phyloP scores from a whole-genome alignment of 2,329 filamentous ascomycete species.

The Cladorrhinum sp. region DNA sequence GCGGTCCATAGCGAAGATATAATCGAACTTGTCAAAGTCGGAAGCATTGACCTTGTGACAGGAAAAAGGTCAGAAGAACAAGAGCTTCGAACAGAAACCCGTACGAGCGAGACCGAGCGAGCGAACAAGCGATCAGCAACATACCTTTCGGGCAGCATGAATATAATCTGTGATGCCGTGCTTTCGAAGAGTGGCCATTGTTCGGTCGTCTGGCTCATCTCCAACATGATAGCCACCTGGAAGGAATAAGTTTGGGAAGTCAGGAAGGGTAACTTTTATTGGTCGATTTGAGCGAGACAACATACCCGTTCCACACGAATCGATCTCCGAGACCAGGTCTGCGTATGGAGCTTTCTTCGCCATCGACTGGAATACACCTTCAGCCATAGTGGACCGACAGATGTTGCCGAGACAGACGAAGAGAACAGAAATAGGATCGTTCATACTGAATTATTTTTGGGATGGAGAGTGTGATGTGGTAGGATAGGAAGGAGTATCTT shows the following conservation, averaged over 20 bases:
- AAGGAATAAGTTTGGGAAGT: neutral
- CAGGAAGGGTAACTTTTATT: neutral
- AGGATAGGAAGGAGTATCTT: neutral
- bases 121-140: constrained; percentile 14
- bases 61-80: constrained; percentile 1
- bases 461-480: neutral
- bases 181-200: constrained; percentile 70
- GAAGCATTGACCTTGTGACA: constrained; percentile 48
- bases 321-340: constrained; percentile 63
- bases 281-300: neutral
- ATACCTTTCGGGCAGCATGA: constrained; percentile 73
- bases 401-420: constrained; percentile 99
- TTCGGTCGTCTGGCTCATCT: constrained; percentile 74
- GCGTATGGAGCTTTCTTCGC: constrained; percentile 59
- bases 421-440: constrained; percentile 63
- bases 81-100: neutral
- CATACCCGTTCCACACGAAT: constrained; percentile 80
- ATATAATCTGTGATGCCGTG: constrained; percentile 75
- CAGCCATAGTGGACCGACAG: constrained; percentile 90
- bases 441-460: constrained; percentile 18
- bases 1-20: constrained; percentile 91
- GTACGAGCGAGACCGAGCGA: neutral
- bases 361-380: constrained; percentile 82
- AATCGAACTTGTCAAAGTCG: constrained; percentile 86
- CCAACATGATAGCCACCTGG: constrained; percentile 77